Conservation (phyloP, 177 flowering plant genomes). For the Vitis hybrid region DNA sequence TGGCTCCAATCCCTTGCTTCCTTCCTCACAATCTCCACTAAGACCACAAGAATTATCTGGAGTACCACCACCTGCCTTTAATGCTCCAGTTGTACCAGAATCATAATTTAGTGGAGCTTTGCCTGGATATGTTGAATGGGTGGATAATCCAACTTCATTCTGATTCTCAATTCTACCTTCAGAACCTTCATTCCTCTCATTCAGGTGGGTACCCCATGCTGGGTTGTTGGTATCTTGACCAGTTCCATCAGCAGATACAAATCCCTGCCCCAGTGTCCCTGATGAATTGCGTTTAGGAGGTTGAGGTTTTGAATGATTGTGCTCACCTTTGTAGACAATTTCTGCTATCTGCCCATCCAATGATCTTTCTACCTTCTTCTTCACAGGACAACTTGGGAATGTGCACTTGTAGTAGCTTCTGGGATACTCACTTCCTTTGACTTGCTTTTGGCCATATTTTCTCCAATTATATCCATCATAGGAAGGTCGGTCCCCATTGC, state of each 20-base stretch:
- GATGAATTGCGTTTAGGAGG: conserved; percentile 53
- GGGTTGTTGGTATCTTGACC: conserved; percentile 32
- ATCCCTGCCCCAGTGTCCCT: conserved; percentile 40
- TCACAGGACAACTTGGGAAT: conserved; percentile 85
- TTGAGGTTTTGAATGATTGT: conserved; percentile 83
- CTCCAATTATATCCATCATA: conserved; percentile 98
- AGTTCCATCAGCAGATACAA: conserved; percentile 39
- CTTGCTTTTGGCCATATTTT: conserved; percentile 98
- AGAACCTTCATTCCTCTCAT: conserved; percentile 42
- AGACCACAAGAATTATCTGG: conserved; percentile 57
- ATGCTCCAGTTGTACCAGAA: conserved; percentile 21
- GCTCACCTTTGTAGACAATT: conserved; percentile 94
- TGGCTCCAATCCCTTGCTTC: conserved; percentile 42
- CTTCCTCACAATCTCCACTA: conserved; percentile 68
- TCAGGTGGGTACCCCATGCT: conserved; percentile 20
- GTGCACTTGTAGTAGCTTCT: conserved; percentile 97
- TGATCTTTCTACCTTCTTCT: conserved; percentile 92
- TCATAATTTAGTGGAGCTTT: conserved; percentile 28
- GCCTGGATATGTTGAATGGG: conserved; percentile 26
- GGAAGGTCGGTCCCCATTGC: conserved; percentile 58
- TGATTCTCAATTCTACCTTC: conserved; percentile 42
- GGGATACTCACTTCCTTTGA: conserved; percentile 95
- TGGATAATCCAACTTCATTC: conserved; percentile 32
- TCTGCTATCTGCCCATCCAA: conserved; percentile 88
- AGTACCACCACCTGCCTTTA: conserved; percentile 31